A percentile compares a stretch with the other conserved stretches of the same genome.
These are phyloP conservation scores for Aspergillus melleus DNA, from an alignment of 2,329 filamentous ascomycete genomes.

Conservation along the genomic window DNA sequence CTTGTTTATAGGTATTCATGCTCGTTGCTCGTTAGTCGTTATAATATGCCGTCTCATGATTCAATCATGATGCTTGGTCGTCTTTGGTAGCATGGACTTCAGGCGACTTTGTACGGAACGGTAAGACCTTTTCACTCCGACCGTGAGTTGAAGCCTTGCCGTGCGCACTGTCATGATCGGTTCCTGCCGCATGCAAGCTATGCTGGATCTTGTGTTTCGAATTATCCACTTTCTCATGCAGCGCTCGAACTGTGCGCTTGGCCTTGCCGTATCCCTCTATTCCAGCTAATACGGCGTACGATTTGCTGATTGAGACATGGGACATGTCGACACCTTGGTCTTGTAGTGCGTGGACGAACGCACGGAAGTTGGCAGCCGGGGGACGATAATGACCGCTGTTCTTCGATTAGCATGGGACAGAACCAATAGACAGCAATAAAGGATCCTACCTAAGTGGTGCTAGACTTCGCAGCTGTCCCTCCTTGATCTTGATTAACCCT, in stretches of 20 bases:
- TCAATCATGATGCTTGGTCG: neutral
- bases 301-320: conserved; percentile 74
- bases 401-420: conserved; percentile 25
- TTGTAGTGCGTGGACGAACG: conserved; percentile 73
- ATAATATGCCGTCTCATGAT: neutral
- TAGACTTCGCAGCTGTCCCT: conserved; percentile 72
- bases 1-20: neutral
- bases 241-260: conserved; percentile 37
- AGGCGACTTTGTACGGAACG: neutral
- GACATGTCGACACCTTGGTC: conserved; percentile 76
- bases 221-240: conserved; percentile 23
- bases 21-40: neutral
- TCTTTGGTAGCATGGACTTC: neutral
- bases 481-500: conserved; percentile 79
- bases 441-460: conserved; percentile 55
- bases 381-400: conserved; percentile 79
- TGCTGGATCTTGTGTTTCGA: neutral
- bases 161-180: neutral
- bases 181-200: neutral
- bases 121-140: neutral
- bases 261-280: conserved; percentile 77
- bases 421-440: conserved; percentile 29
- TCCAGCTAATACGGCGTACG: conserved; percentile 78
- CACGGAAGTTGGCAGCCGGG: conserved; percentile 77
- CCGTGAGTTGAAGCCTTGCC: neutral